These are phyloP conservation scores for Vitis hybrid DNA, from an alignment of 177 flowering plant species.

Conservation along the genomic window DNA sequence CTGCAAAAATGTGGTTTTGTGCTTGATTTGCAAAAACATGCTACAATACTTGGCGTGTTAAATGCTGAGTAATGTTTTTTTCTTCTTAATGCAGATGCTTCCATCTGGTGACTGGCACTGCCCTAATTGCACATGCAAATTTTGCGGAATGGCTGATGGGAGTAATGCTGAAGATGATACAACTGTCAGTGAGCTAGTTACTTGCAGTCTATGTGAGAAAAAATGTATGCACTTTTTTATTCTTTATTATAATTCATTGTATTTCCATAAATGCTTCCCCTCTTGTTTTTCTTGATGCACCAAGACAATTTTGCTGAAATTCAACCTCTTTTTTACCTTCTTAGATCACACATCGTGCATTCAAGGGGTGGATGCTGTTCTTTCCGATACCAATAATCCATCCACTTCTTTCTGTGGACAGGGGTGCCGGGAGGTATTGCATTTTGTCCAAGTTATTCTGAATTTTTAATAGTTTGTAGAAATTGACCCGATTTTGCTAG, in stretches of 20 bases:
- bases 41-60: no score
- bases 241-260: background rate
- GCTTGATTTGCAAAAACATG: no score
- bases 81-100: conserved; percentile 61
- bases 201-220: conserved; percentile 72
- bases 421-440: conserved; percentile 62
- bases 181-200: conserved; percentile 25
- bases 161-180: conserved; percentile 26
- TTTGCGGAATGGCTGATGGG: conserved; percentile 52
- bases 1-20: no score
- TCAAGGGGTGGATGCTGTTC: conserved; percentile 25
- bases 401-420: conserved; percentile 45
- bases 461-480: background rate
- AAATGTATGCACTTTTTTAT: conserved; percentile 57
- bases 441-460: background rate
- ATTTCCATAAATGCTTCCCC: background rate
- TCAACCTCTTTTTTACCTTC: conserved; percentile 1
- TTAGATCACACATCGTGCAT: conserved; percentile 61
- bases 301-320: conserved; percentile 6
- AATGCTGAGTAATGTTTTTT: background rate
- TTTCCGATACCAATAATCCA: conserved; percentile 20
- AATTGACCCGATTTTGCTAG: no score
- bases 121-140: conserved; percentile 84
- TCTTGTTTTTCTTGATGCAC: background rate
- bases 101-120: conserved; percentile 96